A percentile compares a stretch with the other conserved stretches of the same genome.
These are phyloP conservation scores for Rhododendron vialii DNA, from an alignment of 148 eudicot genomes.

Conservation along the genomic window DNA sequence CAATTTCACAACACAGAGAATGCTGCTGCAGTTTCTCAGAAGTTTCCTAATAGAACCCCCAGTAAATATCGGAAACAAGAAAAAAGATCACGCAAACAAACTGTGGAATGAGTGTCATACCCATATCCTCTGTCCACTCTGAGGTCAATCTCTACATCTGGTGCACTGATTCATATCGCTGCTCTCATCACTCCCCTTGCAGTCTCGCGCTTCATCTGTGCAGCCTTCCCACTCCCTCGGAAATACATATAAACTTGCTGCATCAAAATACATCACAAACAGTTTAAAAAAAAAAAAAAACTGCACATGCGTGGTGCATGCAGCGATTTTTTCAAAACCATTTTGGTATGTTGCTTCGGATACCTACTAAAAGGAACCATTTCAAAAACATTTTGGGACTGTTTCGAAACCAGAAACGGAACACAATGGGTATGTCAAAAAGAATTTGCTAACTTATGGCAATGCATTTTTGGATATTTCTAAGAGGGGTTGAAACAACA, in stretches of 20 bases:
- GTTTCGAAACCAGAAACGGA: background rate
- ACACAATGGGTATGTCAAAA: background rate
- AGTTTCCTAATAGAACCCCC: background rate
- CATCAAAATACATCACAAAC: background rate
- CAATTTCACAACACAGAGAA: background rate
- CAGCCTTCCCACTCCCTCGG: slow-evolving; percentile 45
- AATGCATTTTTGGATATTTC: background rate
- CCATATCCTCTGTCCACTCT: background rate
- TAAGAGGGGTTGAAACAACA: background rate
- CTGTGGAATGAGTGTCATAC: background rate
- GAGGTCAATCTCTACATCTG: background rate
- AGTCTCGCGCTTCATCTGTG: slow-evolving; percentile 41
- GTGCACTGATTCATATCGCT: slow-evolving; percentile 15
- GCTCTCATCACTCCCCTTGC: slow-evolving; percentile 32
- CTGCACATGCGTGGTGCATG: background rate
- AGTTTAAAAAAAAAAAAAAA: background rate
- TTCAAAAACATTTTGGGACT: background rate
- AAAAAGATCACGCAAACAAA: background rate
- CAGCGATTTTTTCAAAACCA: background rate
- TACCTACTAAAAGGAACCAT: background rate
- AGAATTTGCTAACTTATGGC: background rate
- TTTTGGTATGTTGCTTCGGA: background rate
- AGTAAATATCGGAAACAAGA: background rate
- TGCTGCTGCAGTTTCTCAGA: background rate
- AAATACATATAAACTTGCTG: slow-evolving; percentile 62